phyloP scores from a whole-genome alignment of 106 monocot species.

The Phalaenopsis aphrodite region DNA sequence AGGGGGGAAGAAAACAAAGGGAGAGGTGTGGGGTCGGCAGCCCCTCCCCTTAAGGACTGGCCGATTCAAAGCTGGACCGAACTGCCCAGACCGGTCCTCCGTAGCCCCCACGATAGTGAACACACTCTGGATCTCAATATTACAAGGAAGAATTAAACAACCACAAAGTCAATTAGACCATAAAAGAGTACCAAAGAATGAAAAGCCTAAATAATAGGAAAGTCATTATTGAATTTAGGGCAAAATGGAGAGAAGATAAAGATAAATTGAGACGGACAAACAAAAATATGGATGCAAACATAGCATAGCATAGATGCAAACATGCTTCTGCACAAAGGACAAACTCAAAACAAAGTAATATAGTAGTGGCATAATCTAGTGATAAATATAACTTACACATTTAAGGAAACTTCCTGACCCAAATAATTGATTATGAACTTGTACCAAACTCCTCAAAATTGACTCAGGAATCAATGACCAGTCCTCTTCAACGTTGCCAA shows the following conservation, averaged over 20 bases:
- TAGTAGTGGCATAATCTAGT: background rate
- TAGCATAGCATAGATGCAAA: too few species aligned
- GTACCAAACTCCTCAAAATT: slow-evolving; percentile 50
- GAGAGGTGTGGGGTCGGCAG: too few species aligned
- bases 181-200: background rate
- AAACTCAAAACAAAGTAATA: background rate
- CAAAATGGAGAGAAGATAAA: background rate
- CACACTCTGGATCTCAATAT: background rate
- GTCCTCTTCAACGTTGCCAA: slow-evolving; percentile 38
- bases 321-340: too few species aligned
- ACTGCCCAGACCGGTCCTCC: too few species aligned
- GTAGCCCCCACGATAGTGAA: background rate
- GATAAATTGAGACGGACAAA: too few species aligned
- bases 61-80: too few species aligned
- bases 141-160: background rate
- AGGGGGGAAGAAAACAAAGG: too few species aligned
- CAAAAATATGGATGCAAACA: too few species aligned
- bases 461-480: slow-evolving; percentile 59
- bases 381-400: slow-evolving; percentile 27
- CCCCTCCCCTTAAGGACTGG: too few species aligned
- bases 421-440: slow-evolving; percentile 60
- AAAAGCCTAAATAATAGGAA: background rate
- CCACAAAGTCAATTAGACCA: background rate
- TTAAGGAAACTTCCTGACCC: slow-evolving; percentile 36
- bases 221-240: background rate